Evolutionary conservation across 176 grass and related monocot species (phyloP), one percentile per base, ranked within the genome.

Genomic region (Cymbopogon citratus): DNA sequence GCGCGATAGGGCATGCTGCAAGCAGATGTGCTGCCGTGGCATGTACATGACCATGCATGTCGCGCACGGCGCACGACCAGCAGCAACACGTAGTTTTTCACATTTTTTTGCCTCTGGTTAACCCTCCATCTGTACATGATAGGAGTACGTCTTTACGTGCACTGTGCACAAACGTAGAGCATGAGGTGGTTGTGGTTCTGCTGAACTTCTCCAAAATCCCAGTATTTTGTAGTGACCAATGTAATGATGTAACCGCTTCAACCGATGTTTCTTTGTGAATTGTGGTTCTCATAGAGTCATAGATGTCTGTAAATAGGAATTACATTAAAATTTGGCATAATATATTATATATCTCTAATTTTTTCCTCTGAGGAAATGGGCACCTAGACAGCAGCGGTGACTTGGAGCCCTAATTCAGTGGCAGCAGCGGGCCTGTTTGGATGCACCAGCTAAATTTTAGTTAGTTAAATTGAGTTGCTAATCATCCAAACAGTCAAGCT

Each of bases 1-100:
- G 67, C 38, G 60, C 67, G 83, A 31, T 90, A 85, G 73, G 43
- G 10, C 7, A n/a, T n/a, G 78, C 65, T n/a, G 11, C 9, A 13
- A 13, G 0, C 59, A 62, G 24, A 23, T 57, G 24, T 69, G 33
- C 29, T 51, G 21, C 9, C n/a, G 23, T 69, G 33, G 10, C 11
- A n/a, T 0, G 18, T 10, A 3, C 31, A 33, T 33, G 19, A n/a
- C n/a, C n/a, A n/a, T n/a, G n/a, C 34, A 27, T 29, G 59, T 25
- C 49, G 28, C 77, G 16, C 14, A 3, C 13, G 34, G 28, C 77
- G 16, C 14, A 3, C 13, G 34, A 10, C 51, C 21, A 5, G 29
- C 21, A 5, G 39, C 35, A 64, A 66, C 19, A 34, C 73, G 33
- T 9, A 1, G 49, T 21, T 1, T 52, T 21, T 51, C 48, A 8